These are phyloP conservation scores for Heterobasidion annosum DNA, from an alignment of 1,284 basidiomycete genomes.

Conservation along the genomic window DNA sequence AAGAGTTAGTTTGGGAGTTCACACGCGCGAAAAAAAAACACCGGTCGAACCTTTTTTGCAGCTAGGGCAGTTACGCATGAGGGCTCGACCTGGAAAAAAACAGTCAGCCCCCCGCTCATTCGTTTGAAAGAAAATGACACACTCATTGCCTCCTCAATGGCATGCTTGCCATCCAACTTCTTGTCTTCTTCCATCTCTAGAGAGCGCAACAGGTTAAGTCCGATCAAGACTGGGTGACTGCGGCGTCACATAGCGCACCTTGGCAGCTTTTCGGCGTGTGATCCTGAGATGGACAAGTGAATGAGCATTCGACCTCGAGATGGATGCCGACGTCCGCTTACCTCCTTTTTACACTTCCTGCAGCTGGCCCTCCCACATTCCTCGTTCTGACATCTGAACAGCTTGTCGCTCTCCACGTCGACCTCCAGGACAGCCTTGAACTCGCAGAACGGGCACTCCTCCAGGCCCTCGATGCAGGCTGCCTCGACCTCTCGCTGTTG, in stretches of 20 bases:
- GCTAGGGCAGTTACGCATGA: conserved; percentile 80
- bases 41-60: conserved; percentile 52
- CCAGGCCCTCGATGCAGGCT: conserved; percentile 64
- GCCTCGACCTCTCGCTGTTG: conserved; percentile 71
- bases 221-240: background rate
- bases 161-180: conserved; percentile 63
- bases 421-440: conserved; percentile 79
- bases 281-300: conserved; percentile 36
- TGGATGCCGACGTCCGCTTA: conserved; percentile 20
- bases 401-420: conserved; percentile 67
- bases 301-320: background rate
- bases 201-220: background rate
- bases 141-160: conserved; percentile 89
- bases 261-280: conserved; percentile 85
- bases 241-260: conserved; percentile 31
- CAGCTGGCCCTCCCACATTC: conserved; percentile 72
- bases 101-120: background rate
- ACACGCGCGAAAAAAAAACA: conserved; percentile 5
- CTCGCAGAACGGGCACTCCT: conserved; percentile 84
- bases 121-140: conserved; percentile 13
- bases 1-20: background rate
- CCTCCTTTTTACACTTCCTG: conserved; percentile 65
- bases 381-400: conserved; percentile 70
- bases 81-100: conserved; percentile 48
- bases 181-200: conserved; percentile 66